Evolutionary conservation across 176 grass and related monocot genomes (phyloP), one percentile per base, ranked within the genome.

Genomic region (Miscanthus lutarioriparius): DNA sequence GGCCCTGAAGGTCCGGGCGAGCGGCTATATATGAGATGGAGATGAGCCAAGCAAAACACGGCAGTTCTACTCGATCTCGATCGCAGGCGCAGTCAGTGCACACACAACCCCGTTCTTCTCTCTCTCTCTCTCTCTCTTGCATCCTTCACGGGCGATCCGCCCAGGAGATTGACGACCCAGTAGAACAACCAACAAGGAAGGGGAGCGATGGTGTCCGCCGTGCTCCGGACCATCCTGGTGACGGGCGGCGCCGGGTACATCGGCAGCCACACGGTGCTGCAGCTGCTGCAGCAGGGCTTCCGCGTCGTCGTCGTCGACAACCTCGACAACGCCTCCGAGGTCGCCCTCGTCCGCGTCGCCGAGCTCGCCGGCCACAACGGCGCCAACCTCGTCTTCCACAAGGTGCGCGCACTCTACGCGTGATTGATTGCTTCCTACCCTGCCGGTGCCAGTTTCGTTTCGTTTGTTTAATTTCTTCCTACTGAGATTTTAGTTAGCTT

Each of bases 221-320:
- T 88, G 70, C 28, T 82, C 9, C 72, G 76, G 32, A 92, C 91
- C 47, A 89, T 99, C 85, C 86, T 99, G 10, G 96, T 99, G 12
- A 96, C 93, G 14, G 96, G 96, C 28, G 96, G 96, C 73, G 93
- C 96, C 11, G 96, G 96, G 0, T 99, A 99, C 96, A 99, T 99
- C 87, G 96, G 96, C 61, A 99, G 93, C 93, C 96, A 99, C 88
- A 94, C 96, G 2, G 96, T 92, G 79, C 90, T 99, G 68, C 96
- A 92, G 86, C 89, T 99, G 0, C 91, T 99, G 8, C 79, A 86
- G 9, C 87, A 89, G 48, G 91, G 91, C 38, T 99, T 96, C 87
- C 89, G 86, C 80, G 89, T 88, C 25, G 81, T 99, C 25, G 89
- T 96, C 70, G 26, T 99, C 71, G 96, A 99, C 88, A 96, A 82